phyloP scores from a whole-genome alignment of 805 yeast genomes.

The Saturnispora dispora region DNA sequence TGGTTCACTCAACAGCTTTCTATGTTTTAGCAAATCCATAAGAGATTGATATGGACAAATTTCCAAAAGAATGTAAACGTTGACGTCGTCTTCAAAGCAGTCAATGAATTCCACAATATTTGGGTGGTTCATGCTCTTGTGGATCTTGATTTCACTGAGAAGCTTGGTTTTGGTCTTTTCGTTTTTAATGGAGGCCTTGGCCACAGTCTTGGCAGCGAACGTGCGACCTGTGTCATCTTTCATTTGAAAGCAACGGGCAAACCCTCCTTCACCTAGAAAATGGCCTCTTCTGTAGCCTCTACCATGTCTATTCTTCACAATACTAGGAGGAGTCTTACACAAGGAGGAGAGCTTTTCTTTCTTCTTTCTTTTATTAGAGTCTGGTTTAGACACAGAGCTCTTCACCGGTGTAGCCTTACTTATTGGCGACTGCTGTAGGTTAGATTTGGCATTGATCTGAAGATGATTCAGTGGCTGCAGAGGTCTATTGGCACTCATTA shows the following conservation, averaged over 20 bases:
- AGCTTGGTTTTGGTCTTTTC: conserved; percentile 84
- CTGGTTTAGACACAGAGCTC: conserved; percentile 27
- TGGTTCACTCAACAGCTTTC: conserved; percentile 81
- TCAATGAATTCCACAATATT: conserved; percentile 89
- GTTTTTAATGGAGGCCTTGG: conserved; percentile 85
- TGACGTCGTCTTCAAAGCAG: conserved; percentile 93
- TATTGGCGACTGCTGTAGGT: conserved; percentile 17
- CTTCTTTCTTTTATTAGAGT: conserved; percentile 45
- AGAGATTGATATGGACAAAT: conserved; percentile 92
- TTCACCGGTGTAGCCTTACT: conserved; percentile 33
- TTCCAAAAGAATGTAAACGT: conserved; percentile 88
- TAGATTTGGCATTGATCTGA: conserved; percentile 39
- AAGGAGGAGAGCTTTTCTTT: conserved; percentile 84
- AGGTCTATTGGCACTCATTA: conserved; percentile 31
- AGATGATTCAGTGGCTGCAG: conserved; percentile 47
- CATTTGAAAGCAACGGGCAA: conserved; percentile 97
- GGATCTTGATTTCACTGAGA: conserved; percentile 90
- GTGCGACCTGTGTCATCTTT: conserved; percentile 80
- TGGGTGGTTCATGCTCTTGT: conserved; percentile 78
- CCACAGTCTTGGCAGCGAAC: conserved; percentile 96
- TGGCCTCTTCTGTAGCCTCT: conserved; percentile 84
- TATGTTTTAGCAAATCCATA: conserved; percentile 81
- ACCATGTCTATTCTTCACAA: conserved; percentile 79
- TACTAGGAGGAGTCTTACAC: conserved; percentile 94
- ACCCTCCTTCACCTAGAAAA: conserved; percentile 96